Conservation (phyloP, 2,329 filamentous ascomycete genomes). For the Parastagonospora avenae region DNA sequence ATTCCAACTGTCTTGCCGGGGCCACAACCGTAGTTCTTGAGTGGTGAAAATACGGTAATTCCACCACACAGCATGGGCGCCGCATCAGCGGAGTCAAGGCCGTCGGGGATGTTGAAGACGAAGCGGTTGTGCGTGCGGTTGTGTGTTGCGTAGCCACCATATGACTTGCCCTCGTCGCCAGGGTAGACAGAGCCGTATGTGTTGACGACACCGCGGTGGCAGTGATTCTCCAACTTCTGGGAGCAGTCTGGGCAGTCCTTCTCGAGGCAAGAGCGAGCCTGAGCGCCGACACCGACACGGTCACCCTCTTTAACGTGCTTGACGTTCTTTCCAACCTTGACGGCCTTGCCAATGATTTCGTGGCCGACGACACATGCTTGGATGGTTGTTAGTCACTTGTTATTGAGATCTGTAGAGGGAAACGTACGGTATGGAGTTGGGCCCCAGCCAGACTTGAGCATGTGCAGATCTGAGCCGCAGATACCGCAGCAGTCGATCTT, state of each 20-base stretch:
- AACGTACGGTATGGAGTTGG: slow-evolving; percentile 28
- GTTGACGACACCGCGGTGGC: slow-evolving; percentile 46
- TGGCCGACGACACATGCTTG: slow-evolving; percentile 51
- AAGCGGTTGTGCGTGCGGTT: slow-evolving; percentile 77
- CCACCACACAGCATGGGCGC: slow-evolving; percentile 86
- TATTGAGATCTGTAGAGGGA: neutral
- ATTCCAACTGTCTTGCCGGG: slow-evolving; percentile 79
- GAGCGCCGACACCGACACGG: slow-evolving; percentile 59
- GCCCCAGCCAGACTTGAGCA: slow-evolving; percentile 46
- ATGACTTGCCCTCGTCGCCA: slow-evolving; percentile 63
- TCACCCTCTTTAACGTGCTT: slow-evolving; percentile 64
- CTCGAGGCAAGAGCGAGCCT: slow-evolving; percentile 53
- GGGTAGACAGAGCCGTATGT: slow-evolving; percentile 55
- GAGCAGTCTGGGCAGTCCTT: slow-evolving; percentile 53
- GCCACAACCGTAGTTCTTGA: slow-evolving; percentile 74
- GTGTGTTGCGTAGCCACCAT: slow-evolving; percentile 68
- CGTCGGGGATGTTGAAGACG: slow-evolving; percentile 75
- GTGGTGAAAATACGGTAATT: slow-evolving; percentile 76
- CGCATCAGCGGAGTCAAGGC: slow-evolving; percentile 62
- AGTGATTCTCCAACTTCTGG: slow-evolving; percentile 56
- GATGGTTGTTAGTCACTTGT: slow-evolving; percentile 21
- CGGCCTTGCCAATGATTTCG: slow-evolving; percentile 49
- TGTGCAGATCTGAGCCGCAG: slow-evolving; percentile 45
- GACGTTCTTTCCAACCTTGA: slow-evolving; percentile 51
- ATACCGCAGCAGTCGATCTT: slow-evolving; percentile 49